Evolutionary conservation across 2,329 filamentous ascomycete species (phyloP).

Genomic region (Didymella keratinophila): DNA sequence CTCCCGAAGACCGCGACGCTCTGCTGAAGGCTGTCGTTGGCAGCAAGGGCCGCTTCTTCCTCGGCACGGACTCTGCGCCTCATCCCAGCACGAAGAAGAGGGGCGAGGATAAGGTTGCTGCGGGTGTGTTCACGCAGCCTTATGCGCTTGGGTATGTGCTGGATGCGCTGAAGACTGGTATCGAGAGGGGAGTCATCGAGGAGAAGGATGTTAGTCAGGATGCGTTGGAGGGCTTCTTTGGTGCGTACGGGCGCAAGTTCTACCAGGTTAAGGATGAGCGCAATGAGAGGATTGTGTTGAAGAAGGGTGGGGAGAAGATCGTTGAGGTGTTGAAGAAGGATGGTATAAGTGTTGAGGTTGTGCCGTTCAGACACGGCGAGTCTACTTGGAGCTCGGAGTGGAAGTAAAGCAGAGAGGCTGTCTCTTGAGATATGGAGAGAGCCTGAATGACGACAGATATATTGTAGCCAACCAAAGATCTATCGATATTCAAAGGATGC

Average conservation of each 20-base stretch:
- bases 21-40: slow-evolving; percentile 67
- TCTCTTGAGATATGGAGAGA: neutral
- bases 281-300: slow-evolving; percentile 63
- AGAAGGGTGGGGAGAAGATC: slow-evolving; percentile 64
- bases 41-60: slow-evolving; percentile 73
- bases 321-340: slow-evolving; percentile 62
- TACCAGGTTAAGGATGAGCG: slow-evolving; percentile 61
- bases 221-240: slow-evolving; percentile 65
- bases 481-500: no score
- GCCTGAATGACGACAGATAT: no score
- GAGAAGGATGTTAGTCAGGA: slow-evolving; percentile 64
- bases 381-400: slow-evolving; percentile 62
- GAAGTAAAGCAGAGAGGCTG: slow-evolving; percentile 31
- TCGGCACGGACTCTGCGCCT: slow-evolving; percentile 76
- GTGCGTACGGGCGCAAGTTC: slow-evolving; percentile 64
- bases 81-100: slow-evolving; percentile 69
- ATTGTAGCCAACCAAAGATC: no score
- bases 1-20: slow-evolving; percentile 74
- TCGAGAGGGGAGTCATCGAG: slow-evolving; percentile 62
- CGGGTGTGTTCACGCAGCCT: slow-evolving; percentile 82
- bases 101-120: slow-evolving; percentile 62
- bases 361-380: slow-evolving; percentile 71
- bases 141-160: slow-evolving; percentile 72
- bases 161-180: slow-evolving; percentile 69
- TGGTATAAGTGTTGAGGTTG: slow-evolving; percentile 64